Evolutionary conservation across 768 basidiomycete species (phyloP).

Genomic region (Peribolospora kevripleyi): DNA sequence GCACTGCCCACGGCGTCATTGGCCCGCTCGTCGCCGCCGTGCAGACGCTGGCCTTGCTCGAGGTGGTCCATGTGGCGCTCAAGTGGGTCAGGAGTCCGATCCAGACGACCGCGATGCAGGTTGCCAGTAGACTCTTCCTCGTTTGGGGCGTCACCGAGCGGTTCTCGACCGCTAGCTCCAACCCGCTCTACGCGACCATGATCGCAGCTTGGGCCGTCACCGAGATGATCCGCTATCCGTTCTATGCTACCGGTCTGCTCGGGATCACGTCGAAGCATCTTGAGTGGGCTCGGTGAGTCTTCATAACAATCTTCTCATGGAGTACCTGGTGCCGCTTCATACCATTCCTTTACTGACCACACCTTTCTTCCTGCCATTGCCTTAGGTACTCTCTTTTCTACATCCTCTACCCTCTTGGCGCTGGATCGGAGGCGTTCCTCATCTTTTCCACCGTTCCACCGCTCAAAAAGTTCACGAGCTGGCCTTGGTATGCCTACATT

Average conservation of each 20-base stretch:
- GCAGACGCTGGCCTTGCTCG: conserved; percentile 61
- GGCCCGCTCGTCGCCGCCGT: conserved; percentile 42
- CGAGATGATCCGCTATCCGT: conserved; percentile 74
- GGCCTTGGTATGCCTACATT: conserved; percentile 25
- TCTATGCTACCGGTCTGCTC: conserved; percentile 49
- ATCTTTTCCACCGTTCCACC: conserved; percentile 48
- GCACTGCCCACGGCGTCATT: conserved; percentile 36
- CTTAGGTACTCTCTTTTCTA: conserved; percentile 78
- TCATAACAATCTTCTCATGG: neutral
- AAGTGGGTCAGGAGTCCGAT: conserved; percentile 48
- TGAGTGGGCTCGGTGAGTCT: conserved; percentile 19
- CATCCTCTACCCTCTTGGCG: conserved; percentile 77
- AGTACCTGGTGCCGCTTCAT: neutral
- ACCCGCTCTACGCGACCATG: conserved; percentile 72
- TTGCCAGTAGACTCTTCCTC: conserved; percentile 54
- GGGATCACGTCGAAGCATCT: conserved; percentile 25
- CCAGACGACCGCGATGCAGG: conserved; percentile 55
- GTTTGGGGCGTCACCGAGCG: conserved; percentile 58
- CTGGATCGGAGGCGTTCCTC: conserved; percentile 67
- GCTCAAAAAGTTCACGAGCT: conserved; percentile 19
- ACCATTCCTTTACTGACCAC: conserved; percentile 20
- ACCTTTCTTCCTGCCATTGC: conserved; percentile 22
- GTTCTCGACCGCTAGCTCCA: conserved; percentile 27
- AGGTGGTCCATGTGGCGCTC: conserved; percentile 53
- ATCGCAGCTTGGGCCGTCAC: conserved; percentile 75